Evolutionary conservation across 129 eudicot species (phyloP).

Genomic region (Silybum marianum): DNA sequence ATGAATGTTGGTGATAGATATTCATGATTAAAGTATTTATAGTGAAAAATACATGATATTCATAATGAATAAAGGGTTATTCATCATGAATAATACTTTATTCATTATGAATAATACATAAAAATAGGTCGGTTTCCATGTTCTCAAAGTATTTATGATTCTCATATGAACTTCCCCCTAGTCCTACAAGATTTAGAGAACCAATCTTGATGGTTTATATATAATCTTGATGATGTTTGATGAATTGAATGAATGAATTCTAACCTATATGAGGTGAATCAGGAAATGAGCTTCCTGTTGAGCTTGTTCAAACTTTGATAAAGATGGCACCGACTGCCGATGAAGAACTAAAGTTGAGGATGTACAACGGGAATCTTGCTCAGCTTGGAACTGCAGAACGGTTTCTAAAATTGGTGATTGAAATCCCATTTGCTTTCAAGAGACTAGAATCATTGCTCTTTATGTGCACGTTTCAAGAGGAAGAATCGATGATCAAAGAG

Average conservation of each 20-base stretch:
- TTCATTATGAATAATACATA: neutral
- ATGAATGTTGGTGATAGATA: neutral
- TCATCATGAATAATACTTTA: neutral
- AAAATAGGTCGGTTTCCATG: neutral
- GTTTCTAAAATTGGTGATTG: constrained; percentile 74
- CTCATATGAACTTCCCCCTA: neutral
- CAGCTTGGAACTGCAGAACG: constrained; percentile 95
- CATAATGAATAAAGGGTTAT: neutral
- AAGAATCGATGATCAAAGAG: constrained; percentile 57
- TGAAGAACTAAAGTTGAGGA: constrained; percentile 83
- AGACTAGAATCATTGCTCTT: constrained; percentile 79
- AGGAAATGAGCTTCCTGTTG: constrained; percentile 97
- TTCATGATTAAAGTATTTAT: no score
- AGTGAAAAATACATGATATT: neutral
- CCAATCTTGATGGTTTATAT: neutral
- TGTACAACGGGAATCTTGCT: constrained; percentile 75
- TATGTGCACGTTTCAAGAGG: constrained; percentile 92
- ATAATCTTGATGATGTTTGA: neutral
- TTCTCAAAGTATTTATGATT: neutral
- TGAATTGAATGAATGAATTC: neutral
- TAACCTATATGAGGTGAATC: constrained; percentile 23
- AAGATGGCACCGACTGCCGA: constrained; percentile 97
- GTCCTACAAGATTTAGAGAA: neutral
- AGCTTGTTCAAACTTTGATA: constrained; percentile 72
- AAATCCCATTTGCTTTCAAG: constrained; percentile 88